A percentile compares a stretch with the other conserved stretches of the same genome.
phyloP scores from a whole-genome alignment of 129 eudicot genomes.

The Chrysanthemum lavandulifolium region DNA sequence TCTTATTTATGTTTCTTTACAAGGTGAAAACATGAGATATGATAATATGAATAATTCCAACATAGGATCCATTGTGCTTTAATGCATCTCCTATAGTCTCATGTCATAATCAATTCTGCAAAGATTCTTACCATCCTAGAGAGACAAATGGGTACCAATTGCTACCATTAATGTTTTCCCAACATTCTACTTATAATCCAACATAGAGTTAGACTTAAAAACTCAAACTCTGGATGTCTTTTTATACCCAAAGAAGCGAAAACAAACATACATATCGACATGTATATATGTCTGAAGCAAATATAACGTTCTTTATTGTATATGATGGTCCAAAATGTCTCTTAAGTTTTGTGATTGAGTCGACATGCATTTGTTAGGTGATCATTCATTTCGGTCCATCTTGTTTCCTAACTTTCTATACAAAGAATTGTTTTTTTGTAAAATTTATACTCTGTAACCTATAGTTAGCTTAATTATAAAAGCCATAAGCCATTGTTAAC shows the following conservation, averaged over 20 bases:
- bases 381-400: too few relatives aligned
- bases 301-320: background rate
- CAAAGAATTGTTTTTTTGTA: too few relatives aligned
- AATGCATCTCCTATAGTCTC: conserved; percentile 15
- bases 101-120: conserved; percentile 24
- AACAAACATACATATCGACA: background rate
- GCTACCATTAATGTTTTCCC: conserved; percentile 12
- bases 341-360: background rate
- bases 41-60: background rate
- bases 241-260: background rate
- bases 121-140: conserved; percentile 19
- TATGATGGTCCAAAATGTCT: conserved; percentile 2
- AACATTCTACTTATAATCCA: background rate
- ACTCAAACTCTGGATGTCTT: background rate
- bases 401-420: too few relatives aligned
- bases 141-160: conserved; percentile 16
- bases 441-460: too few relatives aligned
- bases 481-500: background rate
- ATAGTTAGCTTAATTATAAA: background rate
- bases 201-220: background rate
- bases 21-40: background rate
- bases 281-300: conserved; percentile 3
- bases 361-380: too few relatives aligned
- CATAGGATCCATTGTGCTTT: conserved; percentile 18
- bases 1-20: background rate